phyloP scores from a whole-genome alignment of 2,329 filamentous ascomycete species.

The Scedosporium apiospermum region DNA sequence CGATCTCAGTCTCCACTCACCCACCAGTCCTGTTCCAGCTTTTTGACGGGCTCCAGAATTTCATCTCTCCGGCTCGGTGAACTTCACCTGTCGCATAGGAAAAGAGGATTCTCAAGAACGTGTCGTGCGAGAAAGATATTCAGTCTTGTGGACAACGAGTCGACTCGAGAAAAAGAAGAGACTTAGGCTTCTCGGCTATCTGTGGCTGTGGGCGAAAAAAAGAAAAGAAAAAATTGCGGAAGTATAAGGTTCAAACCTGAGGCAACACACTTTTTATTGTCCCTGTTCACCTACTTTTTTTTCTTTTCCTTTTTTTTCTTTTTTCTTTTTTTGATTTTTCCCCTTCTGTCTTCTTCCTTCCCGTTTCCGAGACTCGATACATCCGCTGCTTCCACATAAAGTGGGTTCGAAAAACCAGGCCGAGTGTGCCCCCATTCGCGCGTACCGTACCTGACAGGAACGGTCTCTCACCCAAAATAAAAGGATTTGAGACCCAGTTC shows the following conservation, averaged over 20 bases:
- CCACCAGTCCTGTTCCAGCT: constrained; percentile 1
- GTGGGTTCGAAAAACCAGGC: neutral
- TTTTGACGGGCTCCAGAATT: constrained; percentile 2
- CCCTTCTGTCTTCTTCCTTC: neutral
- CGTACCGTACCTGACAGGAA: constrained; percentile 7
- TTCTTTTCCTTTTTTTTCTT: neutral
- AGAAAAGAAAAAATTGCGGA: neutral
- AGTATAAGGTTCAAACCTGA: neutral
- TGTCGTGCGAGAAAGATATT: neutral
- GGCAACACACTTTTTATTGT: neutral
- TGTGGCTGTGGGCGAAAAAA: neutral
- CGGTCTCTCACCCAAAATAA: constrained; percentile 20
- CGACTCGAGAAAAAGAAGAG: neutral
- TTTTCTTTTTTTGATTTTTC: neutral
- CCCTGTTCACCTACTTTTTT: neutral
- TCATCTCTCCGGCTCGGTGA: neutral
- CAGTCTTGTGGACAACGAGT: neutral
- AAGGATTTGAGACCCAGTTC: constrained; percentile 34
- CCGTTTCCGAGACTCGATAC: neutral
- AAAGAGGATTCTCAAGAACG: neutral
- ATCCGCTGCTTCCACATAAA: constrained; percentile 1
- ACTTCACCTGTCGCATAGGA: neutral
- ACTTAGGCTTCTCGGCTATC: neutral
- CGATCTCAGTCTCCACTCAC: constrained; percentile 2
- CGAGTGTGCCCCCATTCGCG: constrained; percentile 2